Evolutionary conservation across 148 eudicot genomes (phyloP).

Genomic region (Camellia granthamiana): DNA sequence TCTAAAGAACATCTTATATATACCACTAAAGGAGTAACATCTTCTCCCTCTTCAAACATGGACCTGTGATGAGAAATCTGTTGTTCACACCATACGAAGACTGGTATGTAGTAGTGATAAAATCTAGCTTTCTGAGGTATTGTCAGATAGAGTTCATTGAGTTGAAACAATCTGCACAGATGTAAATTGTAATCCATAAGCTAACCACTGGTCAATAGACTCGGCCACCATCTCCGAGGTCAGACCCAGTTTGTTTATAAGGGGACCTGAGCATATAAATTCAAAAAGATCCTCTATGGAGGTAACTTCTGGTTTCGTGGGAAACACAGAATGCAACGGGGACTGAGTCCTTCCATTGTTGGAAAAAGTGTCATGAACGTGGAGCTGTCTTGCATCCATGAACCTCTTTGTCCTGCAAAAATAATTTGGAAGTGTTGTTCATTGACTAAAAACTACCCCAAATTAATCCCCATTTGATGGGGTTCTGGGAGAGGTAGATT

Average conservation of each 20-base stretch:
- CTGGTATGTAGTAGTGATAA: conserved; percentile 91
- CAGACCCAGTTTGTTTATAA: conserved; percentile 60
- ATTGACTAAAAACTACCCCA: no score
- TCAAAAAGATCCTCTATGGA: conserved; percentile 69
- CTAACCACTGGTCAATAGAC: conserved; percentile 83
- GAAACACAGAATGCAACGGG: conserved; percentile 42
- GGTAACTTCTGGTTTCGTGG: conserved; percentile 54
- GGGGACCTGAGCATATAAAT: conserved; percentile 90
- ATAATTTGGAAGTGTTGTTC: background rate
- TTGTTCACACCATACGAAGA: conserved; percentile 88
- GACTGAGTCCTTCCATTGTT: conserved; percentile 40
- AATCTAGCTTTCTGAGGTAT: conserved; percentile 82
- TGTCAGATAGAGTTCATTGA: conserved; percentile 66
- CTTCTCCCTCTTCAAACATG: conserved; percentile 69
- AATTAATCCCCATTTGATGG: no score
- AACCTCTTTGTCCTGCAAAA: conserved; percentile 49
- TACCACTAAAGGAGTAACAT: conserved; percentile 91
- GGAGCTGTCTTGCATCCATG: conserved; percentile 57
- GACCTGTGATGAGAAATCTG: conserved; percentile 70
- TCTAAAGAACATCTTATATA: background rate
- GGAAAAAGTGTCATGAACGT: conserved; percentile 20
- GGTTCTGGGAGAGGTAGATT: no score
- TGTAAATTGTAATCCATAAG: conserved; percentile 50
- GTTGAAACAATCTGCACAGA: conserved; percentile 74
- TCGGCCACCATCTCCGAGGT: conserved; percentile 64